Conservation (phyloP, 106 monocot species). For the Acanthochlamys bracteata region DNA sequence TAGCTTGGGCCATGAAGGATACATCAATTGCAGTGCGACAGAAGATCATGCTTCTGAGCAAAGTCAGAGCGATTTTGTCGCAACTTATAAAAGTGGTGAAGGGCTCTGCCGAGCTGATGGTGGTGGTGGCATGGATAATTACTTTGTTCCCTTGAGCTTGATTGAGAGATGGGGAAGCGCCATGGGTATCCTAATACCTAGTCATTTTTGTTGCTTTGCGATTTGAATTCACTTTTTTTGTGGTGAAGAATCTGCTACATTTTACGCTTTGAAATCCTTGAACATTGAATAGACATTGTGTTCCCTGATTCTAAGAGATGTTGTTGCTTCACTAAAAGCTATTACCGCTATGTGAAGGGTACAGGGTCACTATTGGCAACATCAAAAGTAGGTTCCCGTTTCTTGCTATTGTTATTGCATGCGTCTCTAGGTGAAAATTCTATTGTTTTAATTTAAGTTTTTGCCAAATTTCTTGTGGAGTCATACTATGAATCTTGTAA, state of each 20-base stretch:
- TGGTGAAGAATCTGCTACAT: not conserved
- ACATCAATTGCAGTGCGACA: not conserved
- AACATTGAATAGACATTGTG: conserved; percentile 58
- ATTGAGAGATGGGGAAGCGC: conserved; percentile 95
- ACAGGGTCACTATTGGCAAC: conserved; percentile 91
- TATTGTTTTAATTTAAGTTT: too few species aligned
- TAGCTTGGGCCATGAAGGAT: not conserved
- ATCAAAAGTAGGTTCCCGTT: conserved; percentile 32
- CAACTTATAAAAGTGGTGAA: conserved; percentile 1
- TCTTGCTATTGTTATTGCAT: not conserved
- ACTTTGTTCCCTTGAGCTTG: conserved; percentile 51
- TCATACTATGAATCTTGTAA: too few species aligned
- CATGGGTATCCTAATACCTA: conserved; percentile 70
- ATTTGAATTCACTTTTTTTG: not conserved
- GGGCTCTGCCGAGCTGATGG: conserved; percentile 1
- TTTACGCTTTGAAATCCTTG: conserved; percentile 11
- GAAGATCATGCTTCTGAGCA: not conserved
- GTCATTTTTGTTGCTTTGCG: not conserved
- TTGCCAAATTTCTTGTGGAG: not conserved
- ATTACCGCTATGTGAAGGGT: conserved; percentile 94
- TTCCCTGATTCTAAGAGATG: conserved; percentile 75
- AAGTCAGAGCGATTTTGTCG: not conserved
- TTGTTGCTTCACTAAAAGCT: conserved; percentile 98
- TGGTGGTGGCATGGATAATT: conserved; percentile 11
- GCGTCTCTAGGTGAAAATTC: too few species aligned